A percentile compares a stretch with the other conserved stretches of the same genome.
phyloP scores from a whole-genome alignment of 2,329 filamentous ascomycete species.

The Dothistroma septosporum region DNA sequence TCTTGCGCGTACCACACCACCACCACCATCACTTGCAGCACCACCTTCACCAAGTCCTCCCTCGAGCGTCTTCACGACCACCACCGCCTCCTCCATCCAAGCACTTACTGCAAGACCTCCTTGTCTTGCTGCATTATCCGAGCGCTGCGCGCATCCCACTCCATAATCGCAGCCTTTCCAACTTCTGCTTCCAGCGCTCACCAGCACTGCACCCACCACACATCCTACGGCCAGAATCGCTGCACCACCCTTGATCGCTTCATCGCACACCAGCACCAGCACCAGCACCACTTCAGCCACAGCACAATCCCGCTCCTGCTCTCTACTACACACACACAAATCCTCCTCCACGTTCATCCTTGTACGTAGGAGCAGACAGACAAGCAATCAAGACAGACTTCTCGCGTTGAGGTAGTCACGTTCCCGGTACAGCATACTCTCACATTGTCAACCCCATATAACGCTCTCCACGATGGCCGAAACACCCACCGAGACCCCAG shows the following conservation, averaged over 20 bases:
- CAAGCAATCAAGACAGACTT: constrained; percentile 16
- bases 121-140: neutral
- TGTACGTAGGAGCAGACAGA: constrained; percentile 23
- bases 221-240: neutral
- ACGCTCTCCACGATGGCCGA: constrained; percentile 28
- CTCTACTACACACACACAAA: neutral
- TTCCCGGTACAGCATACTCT: constrained; percentile 2
- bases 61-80: neutral
- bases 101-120: neutral
- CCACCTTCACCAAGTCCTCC: too few relatives aligned
- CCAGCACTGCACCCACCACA: neutral
- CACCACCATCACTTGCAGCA: neutral
- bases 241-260: constrained; percentile 1
- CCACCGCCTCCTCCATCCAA: neutral
- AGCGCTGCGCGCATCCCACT: neutral
- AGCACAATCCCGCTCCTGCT: neutral
- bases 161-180: neutral
- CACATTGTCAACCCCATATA: constrained; percentile 1
- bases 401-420: constrained; percentile 3
- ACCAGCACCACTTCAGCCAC: neutral
- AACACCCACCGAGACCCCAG: constrained; percentile 39
- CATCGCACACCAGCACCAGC: neutral
- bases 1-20: neutral
- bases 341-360: neutral
- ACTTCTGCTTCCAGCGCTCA: constrained; percentile 1